phyloP scores from a whole-genome alignment of 2,329 filamentous ascomycete genomes.

The Ophiocordyceps camponoti-saundersi region DNA sequence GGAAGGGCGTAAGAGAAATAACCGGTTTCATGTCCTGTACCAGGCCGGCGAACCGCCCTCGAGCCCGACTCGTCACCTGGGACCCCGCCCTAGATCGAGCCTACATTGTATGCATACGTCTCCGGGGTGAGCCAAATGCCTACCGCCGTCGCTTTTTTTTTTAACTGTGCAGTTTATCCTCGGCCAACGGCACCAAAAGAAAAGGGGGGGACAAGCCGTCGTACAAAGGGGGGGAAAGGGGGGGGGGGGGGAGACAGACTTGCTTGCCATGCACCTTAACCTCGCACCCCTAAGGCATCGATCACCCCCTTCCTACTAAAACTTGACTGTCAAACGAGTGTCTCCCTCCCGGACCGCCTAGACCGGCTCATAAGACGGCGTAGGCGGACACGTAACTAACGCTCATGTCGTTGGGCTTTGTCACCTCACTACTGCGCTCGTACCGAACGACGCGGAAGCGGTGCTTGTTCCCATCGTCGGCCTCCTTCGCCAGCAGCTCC shows the following conservation, averaged over 20 bases:
- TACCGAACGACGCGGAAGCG: conserved; percentile 72
- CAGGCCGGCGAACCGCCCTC: neutral
- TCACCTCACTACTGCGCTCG: conserved; percentile 65
- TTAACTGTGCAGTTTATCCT: neutral
- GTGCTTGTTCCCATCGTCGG: conserved; percentile 22
- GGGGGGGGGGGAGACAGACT: no score
- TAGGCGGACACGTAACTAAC: conserved; percentile 94
- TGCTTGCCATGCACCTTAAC: no score
- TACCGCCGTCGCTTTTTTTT: neutral
- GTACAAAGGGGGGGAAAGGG: neutral
- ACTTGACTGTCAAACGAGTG: neutral
- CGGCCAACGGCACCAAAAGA: neutral
- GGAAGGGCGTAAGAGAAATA: neutral
- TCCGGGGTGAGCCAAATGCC: neutral
- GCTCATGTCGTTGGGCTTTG: conserved; percentile 54
- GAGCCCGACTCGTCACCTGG: neutral
- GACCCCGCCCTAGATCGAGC: neutral
- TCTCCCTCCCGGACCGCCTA: neutral
- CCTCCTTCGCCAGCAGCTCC: conserved; percentile 38
- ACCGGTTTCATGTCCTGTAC: neutral
- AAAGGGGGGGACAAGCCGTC: neutral
- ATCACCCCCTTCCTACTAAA: neutral
- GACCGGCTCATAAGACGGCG: conserved; percentile 41
- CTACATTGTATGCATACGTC: neutral
- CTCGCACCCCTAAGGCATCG: neutral